A percentile compares a stretch with the other conserved stretches of the same genome.
These are phyloP conservation scores for Calocybe cyanea DNA, from an alignment of 768 basidiomycete genomes.

Conservation along the genomic window DNA sequence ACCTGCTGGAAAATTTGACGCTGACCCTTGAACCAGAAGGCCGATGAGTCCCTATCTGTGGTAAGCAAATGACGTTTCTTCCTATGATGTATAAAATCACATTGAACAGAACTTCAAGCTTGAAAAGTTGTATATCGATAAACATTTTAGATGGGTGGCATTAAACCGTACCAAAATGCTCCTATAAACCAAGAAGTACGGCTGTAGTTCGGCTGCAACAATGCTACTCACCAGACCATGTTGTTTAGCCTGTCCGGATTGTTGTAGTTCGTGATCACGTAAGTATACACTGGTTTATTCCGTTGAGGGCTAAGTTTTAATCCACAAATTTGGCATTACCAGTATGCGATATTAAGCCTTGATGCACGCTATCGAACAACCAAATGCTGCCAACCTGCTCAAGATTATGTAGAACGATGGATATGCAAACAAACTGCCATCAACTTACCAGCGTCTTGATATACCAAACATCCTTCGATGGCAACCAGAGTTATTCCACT, in stretches of 20 bases:
- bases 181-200: conserved; percentile 25
- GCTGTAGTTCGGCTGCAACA: not conserved
- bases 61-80: conserved; percentile 1
- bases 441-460: conserved; percentile 43
- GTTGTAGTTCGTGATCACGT: conserved; percentile 49
- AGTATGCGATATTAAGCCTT: conserved; percentile 51
- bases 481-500: conserved; percentile 7
- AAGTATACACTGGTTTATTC: conserved; percentile 42
- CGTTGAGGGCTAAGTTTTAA: not conserved
- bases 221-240: conserved; percentile 44
- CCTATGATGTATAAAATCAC: conserved; percentile 24
- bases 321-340: conserved; percentile 21
- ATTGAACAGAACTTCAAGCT: conserved; percentile 59
- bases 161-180: conserved; percentile 41
- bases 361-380: conserved; percentile 49
- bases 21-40: conserved; percentile 51
- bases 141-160: too few relatives aligned
- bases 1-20: not conserved
- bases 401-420: not conserved
- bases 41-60: conserved; percentile 44
- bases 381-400: conserved; percentile 44
- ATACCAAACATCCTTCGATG: conserved; percentile 42
- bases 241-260: conserved; percentile 32
- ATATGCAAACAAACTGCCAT: not conserved
- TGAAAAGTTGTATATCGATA: not conserved